Conservation (phyloP, 805 yeast species). For the Lipomyces sp. region DNA sequence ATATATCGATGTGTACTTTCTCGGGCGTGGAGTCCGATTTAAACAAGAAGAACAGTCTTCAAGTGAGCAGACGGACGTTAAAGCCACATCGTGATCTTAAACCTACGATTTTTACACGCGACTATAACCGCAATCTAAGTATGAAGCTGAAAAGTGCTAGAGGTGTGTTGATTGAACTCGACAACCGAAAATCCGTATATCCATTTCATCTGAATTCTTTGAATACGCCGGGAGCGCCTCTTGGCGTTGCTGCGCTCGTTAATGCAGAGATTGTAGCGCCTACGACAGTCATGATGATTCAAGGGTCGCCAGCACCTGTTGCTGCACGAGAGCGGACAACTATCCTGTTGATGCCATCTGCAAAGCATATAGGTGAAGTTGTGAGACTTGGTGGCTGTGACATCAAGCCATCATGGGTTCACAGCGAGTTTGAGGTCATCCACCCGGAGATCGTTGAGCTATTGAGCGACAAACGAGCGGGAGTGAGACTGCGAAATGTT, state of each 20-base stretch:
- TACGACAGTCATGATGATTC: slow-evolving; percentile 24
- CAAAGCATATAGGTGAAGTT: slow-evolving; percentile 54
- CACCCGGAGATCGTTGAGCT: slow-evolving; percentile 46
- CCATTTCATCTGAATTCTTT: slow-evolving; percentile 67
- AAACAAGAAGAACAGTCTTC: slow-evolving; percentile 47
- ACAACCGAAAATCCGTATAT: slow-evolving; percentile 77
- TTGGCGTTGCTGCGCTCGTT: slow-evolving; percentile 31
- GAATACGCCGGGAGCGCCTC: slow-evolving; percentile 30
- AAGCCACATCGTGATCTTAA: slow-evolving; percentile 46
- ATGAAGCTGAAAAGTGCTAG: slow-evolving; percentile 76
- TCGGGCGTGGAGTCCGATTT: slow-evolving; percentile 52
- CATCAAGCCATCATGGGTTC: slow-evolving; percentile 83
- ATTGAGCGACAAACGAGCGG: slow-evolving; percentile 17
- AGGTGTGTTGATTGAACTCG: slow-evolving; percentile 69
- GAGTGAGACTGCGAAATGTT: slow-evolving; percentile 19
- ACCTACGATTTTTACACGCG: slow-evolving; percentile 80
- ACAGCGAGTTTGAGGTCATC: slow-evolving; percentile 69
- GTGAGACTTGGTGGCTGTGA: slow-evolving; percentile 83
- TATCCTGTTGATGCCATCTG: slow-evolving; percentile 59
- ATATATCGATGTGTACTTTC: slow-evolving; percentile 77
- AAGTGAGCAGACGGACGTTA: slow-evolving; percentile 42
- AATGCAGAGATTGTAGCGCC: slow-evolving; percentile 21
- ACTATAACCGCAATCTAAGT: slow-evolving; percentile 56
- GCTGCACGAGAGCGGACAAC: slow-evolving; percentile 80
- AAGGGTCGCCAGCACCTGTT: slow-evolving; percentile 52